phyloP scores from a whole-genome alignment of 345 rosid species.

The Eucalyptus lansdowneana region DNA sequence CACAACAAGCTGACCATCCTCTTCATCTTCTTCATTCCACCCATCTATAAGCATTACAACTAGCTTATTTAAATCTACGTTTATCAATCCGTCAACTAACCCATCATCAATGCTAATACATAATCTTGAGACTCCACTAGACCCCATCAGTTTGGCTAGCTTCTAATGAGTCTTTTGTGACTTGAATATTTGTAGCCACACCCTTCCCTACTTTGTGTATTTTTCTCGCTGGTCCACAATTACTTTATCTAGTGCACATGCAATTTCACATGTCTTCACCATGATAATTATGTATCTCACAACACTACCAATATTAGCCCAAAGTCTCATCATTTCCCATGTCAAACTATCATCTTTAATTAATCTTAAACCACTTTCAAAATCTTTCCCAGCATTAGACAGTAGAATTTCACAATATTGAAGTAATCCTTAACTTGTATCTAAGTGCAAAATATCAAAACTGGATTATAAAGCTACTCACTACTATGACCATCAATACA shows the following conservation, averaged over 20 bases:
- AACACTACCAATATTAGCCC: not conserved
- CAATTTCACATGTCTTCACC: not conserved
- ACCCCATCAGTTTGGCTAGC: not conserved
- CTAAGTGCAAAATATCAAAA: not conserved
- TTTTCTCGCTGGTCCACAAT: not conserved
- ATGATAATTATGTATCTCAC: not conserved
- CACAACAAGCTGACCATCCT: too few relatives aligned
- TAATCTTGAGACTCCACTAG: not conserved
- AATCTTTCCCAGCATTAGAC: not conserved
- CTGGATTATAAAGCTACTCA: not conserved
- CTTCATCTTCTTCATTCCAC: too few relatives aligned
- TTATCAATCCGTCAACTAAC: too few relatives aligned
- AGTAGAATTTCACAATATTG: not conserved
- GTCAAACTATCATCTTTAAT: not conserved
- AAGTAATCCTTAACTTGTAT: not conserved
- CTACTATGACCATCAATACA: not conserved
- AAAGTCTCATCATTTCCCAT: not conserved
- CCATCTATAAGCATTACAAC: too few relatives aligned
- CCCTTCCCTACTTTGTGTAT: not conserved
- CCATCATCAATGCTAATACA: not conserved
- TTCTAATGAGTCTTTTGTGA: not conserved
- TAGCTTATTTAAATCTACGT: too few relatives aligned
- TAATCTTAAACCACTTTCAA: too few relatives aligned
- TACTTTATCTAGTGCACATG: not conserved
- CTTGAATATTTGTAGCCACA: not conserved